These are phyloP conservation scores for Nicotiana tabacum DNA, from an alignment of 257 asterid species.

Conservation along the genomic window DNA sequence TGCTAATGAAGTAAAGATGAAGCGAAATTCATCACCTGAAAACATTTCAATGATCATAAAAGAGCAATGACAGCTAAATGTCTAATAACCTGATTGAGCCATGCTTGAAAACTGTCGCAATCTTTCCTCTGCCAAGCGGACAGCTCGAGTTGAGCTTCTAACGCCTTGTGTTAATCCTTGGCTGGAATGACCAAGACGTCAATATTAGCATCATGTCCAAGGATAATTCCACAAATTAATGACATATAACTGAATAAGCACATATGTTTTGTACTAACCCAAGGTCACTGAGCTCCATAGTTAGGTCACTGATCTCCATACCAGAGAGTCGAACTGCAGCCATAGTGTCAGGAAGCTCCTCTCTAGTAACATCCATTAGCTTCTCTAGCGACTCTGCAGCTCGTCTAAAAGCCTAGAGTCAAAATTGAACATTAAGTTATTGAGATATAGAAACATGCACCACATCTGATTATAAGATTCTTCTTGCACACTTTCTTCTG, in stretches of 20 bases:
- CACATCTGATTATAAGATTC: neutral
- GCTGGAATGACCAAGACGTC: slow-evolving; percentile 26
- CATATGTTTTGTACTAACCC: slow-evolving; percentile 41
- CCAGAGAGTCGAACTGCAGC: slow-evolving; percentile 94
- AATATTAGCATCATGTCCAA: neutral
- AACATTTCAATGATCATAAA: neutral
- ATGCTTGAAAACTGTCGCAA: slow-evolving; percentile 52
- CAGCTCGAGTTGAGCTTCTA: slow-evolving; percentile 73
- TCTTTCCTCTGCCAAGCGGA: slow-evolving; percentile 73
- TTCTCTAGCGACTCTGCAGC: slow-evolving; percentile 79
- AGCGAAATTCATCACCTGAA: slow-evolving; percentile 33
- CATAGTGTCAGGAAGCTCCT: slow-evolving; percentile 93
- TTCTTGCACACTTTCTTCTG: neutral
- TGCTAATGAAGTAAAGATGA: slow-evolving; percentile 73
- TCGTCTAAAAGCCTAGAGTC: slow-evolving; percentile 68
- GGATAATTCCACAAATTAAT: neutral
- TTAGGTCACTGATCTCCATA: slow-evolving; percentile 89
- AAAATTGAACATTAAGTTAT: neutral
- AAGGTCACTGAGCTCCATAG: slow-evolving; percentile 88
- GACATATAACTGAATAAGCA: neutral
- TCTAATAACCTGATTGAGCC: slow-evolving; percentile 53
- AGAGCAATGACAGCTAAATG: neutral
- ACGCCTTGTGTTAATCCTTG: slow-evolving; percentile 84
- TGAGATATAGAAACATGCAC: neutral
- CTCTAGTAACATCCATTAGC: slow-evolving; percentile 75